Conservation (phyloP, 2,329 filamentous ascomycete species). For the Microcera coccophila region DNA sequence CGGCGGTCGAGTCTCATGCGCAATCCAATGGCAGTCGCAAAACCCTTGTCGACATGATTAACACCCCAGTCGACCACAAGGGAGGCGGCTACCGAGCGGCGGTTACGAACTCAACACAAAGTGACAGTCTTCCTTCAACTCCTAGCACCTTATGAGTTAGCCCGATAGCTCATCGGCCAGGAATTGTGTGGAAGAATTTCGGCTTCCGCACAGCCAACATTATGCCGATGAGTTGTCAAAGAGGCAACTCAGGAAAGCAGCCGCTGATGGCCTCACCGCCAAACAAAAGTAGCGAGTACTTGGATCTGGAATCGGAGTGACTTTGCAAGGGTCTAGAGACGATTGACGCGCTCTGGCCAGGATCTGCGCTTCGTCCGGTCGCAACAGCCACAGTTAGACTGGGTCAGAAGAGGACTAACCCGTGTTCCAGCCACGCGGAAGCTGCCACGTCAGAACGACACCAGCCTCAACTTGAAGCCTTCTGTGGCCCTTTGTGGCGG, state of each 20-base stretch:
- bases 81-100: constrained; percentile 33
- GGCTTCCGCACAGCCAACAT: constrained; percentile 21
- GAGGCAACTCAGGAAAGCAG: constrained; percentile 22
- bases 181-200: no score
- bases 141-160: constrained; percentile 10
- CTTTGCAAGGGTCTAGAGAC: constrained; percentile 23
- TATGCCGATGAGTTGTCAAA: constrained; percentile 27
- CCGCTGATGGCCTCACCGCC: constrained; percentile 19
- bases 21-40: constrained; percentile 31
- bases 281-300: constrained; percentile 28
- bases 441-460: constrained; percentile 41
- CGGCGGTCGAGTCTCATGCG: constrained; percentile 25
- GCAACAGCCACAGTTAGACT: constrained; percentile 19
- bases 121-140: no score
- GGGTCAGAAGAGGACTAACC: constrained; percentile 16
- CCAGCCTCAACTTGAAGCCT: constrained; percentile 35
- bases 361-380: constrained; percentile 19
- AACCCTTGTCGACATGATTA: constrained; percentile 30
- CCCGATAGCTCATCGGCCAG: constrained; percentile 5
- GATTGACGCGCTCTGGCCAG: constrained; percentile 9
- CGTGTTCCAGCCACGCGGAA: constrained; percentile 31
- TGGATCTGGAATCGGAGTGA: constrained; percentile 25
- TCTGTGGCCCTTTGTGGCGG: constrained; percentile 33
- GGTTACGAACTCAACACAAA: constrained; percentile 23
- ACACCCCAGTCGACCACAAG: constrained; percentile 24